Evolutionary conservation across 2,329 filamentous ascomycete species (phyloP).

Genomic region (Colletotrichum lini): DNA sequence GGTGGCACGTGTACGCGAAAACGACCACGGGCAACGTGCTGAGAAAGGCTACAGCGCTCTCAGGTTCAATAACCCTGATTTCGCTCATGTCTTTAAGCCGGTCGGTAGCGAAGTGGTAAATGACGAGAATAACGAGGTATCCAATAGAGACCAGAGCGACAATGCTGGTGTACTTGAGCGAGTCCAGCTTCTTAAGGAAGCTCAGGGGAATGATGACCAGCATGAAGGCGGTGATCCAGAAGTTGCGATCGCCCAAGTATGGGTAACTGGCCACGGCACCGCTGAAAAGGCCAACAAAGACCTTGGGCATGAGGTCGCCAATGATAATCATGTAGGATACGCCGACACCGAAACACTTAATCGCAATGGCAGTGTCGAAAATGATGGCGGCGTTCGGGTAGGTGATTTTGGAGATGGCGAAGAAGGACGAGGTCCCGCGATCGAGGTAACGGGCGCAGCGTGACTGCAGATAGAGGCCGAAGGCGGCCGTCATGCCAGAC

Average conservation of each 20-base stretch:
- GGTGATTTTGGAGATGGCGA: slow-evolving; percentile 95
- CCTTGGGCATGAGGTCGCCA: slow-evolving; percentile 97
- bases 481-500: slow-evolving; percentile 90
- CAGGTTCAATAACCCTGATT: slow-evolving; percentile 84
- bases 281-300: slow-evolving; percentile 84
- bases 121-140: slow-evolving; percentile 92
- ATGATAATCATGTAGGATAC: slow-evolving; percentile 99
- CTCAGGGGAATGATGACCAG: slow-evolving; percentile 94
- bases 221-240: slow-evolving; percentile 99
- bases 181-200: slow-evolving; percentile 92
- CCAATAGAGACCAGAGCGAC: slow-evolving; percentile 93
- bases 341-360: slow-evolving; percentile 98
- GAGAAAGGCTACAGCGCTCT: slow-evolving; percentile 82
- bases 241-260: slow-evolving; percentile 90
- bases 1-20: slow-evolving; percentile 99
- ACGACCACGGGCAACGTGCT: slow-evolving; percentile 95
- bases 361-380: slow-evolving; percentile 94
- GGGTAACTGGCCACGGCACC: slow-evolving; percentile 70
- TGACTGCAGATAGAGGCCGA: slow-evolving; percentile 95
- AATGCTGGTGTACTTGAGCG: slow-evolving; percentile 96
- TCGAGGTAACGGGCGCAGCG: slow-evolving; percentile 95
- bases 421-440: slow-evolving; percentile 90
- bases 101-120: slow-evolving; percentile 92
- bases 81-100: slow-evolving; percentile 80
- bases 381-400: slow-evolving; percentile 96